Base-by-base conservation (phyloP, 495 filamentous ascomycete species). In the Trichoderma gamsii region DNA sequence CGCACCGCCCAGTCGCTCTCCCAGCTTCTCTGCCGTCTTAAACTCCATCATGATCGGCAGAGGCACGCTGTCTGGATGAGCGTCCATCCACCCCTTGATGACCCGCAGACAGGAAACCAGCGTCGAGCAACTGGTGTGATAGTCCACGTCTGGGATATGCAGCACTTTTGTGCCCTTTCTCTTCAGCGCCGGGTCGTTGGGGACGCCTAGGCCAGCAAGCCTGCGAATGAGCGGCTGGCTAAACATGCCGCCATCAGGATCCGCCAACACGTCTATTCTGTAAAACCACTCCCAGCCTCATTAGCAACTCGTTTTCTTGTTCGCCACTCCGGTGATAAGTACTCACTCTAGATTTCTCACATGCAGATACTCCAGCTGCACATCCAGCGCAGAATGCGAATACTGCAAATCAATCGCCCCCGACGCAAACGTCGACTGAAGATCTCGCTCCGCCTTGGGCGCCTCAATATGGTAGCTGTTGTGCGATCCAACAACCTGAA, bases 391-490 rank as follows among this genome's bases (percentile, higher is more conserved):
- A 1, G 71, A 23, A 65, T 74, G 73, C 16, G 63, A 65, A 27
- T 65, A 65, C 63, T 44, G 63, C 35, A 41, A 29, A n/a, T 65
- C 41, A 3, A 65, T 21, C 18, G 35, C 35, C 35, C 16, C 63
- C 35, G 63, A n/a, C 15, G 41, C 18, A 8, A 43, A 11, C 13
- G 35, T 23, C 3, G 18, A 9, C 35, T 65, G 63, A 11, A 44
- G 18, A 4, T 65, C 63, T 21, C 66, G 41, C 41, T 66, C 61
- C 67, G 67, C 66, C 12, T 72, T 63, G 13, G 69, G 66, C 46
- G 71, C 70, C 66, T 76, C 74, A n/a, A 67, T 52, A 52, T 76
- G 74, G 66, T 76, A 76, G 21, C 70, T 73, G 64, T 75, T 76
- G 66, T 76, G 73, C 6, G 73, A 73, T 12, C 73, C 74, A 44